Evolutionary conservation across 2,329 filamentous ascomycete species (phyloP).

Genomic region (Westerdykella ornata): DNA sequence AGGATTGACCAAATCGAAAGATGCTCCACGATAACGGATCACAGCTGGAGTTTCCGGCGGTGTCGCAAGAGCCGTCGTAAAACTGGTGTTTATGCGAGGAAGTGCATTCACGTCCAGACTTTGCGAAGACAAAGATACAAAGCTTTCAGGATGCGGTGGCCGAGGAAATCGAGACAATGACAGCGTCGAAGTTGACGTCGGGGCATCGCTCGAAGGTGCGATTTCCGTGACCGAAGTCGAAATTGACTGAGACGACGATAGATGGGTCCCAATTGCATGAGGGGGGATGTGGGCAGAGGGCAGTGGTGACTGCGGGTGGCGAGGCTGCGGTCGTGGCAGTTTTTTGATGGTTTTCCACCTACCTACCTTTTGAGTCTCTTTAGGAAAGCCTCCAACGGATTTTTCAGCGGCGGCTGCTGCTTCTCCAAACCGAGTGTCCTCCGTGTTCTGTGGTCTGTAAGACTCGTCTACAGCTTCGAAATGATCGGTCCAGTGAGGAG

Average conservation of each 20-base stretch:
- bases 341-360: slow-evolving; percentile 32
- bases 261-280: slow-evolving; percentile 13
- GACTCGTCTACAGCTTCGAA: slow-evolving; percentile 12
- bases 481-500: slow-evolving; percentile 10
- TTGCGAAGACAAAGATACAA: slow-evolving; percentile 18
- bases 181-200: slow-evolving; percentile 22
- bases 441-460: slow-evolving; percentile 25
- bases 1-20: slow-evolving; percentile 37
- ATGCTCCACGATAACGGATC: slow-evolving; percentile 36
- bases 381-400: slow-evolving; percentile 1
- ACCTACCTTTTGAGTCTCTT: slow-evolving; percentile 16
- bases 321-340: slow-evolving; percentile 25
- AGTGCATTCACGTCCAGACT: slow-evolving; percentile 16
- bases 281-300: background rate
- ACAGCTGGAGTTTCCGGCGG: slow-evolving; percentile 35
- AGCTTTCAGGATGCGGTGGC: slow-evolving; percentile 15
- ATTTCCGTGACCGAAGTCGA: slow-evolving; percentile 19
- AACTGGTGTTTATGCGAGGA: slow-evolving; percentile 18
- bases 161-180: slow-evolving; percentile 35
- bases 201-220: slow-evolving; percentile 13
- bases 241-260: slow-evolving; percentile 14
- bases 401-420: slow-evolving; percentile 14
- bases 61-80: slow-evolving; percentile 25
- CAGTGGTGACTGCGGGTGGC: slow-evolving; percentile 8
- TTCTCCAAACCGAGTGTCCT: slow-evolving; percentile 15